A percentile compares a stretch with the other conserved stretches of the same genome.
Conservation (phyloP, 176 grass and related monocot species). For the Oryza glumipatula region DNA sequence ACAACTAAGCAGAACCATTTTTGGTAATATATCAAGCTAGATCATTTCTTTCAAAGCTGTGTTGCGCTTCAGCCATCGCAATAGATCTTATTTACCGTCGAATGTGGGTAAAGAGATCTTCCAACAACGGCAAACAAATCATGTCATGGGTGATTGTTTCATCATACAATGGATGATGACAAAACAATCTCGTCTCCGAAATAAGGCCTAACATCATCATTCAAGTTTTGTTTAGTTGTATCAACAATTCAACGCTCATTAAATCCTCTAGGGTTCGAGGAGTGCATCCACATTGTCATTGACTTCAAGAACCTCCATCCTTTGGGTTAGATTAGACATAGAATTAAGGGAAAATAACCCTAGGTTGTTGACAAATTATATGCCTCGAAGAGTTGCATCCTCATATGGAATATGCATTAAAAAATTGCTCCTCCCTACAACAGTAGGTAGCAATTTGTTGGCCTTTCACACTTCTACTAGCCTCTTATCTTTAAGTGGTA, state of each 20-base stretch:
- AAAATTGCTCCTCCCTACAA: neutral
- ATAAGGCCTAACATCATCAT: neutral
- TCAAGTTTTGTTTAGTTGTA: neutral
- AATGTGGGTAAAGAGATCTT: neutral
- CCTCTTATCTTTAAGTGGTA: neutral
- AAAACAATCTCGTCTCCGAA: neutral
- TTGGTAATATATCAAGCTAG: neutral
- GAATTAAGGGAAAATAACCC: slow-evolving; percentile 12
- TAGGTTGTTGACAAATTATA: neutral
- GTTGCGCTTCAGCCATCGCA: neutral
- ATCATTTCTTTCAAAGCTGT: neutral
- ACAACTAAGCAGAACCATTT: neutral
- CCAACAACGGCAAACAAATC: neutral
- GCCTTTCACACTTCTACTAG: neutral
- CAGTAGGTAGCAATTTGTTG: neutral
- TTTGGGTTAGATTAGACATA: neutral
- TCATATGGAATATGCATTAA: neutral
- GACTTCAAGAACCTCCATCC: neutral
- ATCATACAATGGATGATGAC: neutral
- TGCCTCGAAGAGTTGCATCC: neutral
- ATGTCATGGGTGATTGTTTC: neutral
- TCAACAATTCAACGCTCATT: neutral
- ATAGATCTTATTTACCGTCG: neutral
- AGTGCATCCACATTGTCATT: neutral
- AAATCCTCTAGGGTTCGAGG: neutral